Evolutionary conservation across 2,329 filamentous ascomycete species (phyloP), one percentile per base, ranked within the genome.

Genomic region (Ceratocystis variospora): DNA sequence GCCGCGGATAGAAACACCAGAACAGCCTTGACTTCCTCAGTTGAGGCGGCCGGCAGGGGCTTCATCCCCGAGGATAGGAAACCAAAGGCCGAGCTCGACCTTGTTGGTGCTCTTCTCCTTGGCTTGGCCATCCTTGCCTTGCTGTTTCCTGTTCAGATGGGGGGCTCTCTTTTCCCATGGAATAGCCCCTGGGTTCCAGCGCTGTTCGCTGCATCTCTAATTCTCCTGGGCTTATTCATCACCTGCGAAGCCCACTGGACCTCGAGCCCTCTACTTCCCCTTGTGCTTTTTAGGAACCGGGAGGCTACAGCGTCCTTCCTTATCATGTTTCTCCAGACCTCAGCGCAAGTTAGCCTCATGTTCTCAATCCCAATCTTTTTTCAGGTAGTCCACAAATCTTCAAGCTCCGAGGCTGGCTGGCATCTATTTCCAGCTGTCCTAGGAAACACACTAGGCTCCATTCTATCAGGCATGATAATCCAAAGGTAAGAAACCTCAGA

Each of bases 301-400:
- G 81, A 83, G 63, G 79, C 84, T 0, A 74, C 84, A 3, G 76
- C 79, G 1, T 79, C 80, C 0, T 83, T 83, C 67, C 67, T 80
- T 0, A 80, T 85, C 46, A 76, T 78, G 25, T 75, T 76, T 1
- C 74, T 81, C 0, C 85, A 87, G 68, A 74, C 77, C 0, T 78
- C 79, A 0, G 82, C 84, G 0, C 87, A 89, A 70, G 65, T 72
- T 1, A 68, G 68, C 5, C 68, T 69, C 1, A 85, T 88, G 81
- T 86, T 84, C 65, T 80, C 81, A 0, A 80, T 89, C 0, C 87
- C 87, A 0, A 73, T 89, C 0, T 89, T 89, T 74, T 90, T 89
- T 69, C 83, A 87, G 67, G 80, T 87, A 0, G 86, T 85, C 0
- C 75, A 80, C 4, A 75, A 78, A 0, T 80, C 79, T 2, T 83